phyloP scores from a whole-genome alignment of 352 stramenopile genomes.

The Globisporangium polare region DNA sequence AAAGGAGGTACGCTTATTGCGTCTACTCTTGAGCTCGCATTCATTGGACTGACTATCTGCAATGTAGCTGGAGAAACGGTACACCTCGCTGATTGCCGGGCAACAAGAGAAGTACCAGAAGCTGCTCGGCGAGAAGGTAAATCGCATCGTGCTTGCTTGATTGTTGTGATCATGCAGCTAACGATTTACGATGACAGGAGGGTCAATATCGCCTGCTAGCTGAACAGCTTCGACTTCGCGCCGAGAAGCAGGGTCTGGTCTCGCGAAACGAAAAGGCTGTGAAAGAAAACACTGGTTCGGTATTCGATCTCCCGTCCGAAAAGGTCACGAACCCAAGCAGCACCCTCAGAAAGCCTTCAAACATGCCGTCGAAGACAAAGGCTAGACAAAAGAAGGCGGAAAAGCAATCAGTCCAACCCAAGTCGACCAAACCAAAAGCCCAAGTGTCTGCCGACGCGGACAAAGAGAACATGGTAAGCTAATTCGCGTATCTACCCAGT shows the following conservation, averaged over 20 bases:
- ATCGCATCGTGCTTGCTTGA: neutral
- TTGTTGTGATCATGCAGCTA: neutral
- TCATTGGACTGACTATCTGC: neutral
- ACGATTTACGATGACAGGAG: neutral
- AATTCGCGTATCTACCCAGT: neutral
- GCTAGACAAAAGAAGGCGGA: neutral
- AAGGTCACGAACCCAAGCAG: neutral
- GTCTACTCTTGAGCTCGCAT: neutral
- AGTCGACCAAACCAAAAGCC: neutral
- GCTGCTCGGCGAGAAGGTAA: slow-evolving; percentile 9
- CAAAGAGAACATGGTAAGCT: slow-evolving; percentile 11
- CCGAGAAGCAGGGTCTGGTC: neutral
- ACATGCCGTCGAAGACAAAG: neutral
- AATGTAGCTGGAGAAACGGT: slow-evolving; percentile 4
- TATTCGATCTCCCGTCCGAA: neutral
- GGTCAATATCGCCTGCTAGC: neutral
- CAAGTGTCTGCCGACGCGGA: neutral
- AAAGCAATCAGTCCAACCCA: neutral
- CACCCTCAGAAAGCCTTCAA: neutral
- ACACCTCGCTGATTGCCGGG: neutral
- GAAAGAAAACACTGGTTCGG: neutral
- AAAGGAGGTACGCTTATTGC: neutral
- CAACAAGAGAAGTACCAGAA: slow-evolving; percentile 8
- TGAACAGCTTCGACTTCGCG: neutral
- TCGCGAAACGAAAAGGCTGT: neutral